These are phyloP conservation scores for Euphorbia lathyris DNA, from an alignment of 345 rosid species.

Conservation along the genomic window DNA sequence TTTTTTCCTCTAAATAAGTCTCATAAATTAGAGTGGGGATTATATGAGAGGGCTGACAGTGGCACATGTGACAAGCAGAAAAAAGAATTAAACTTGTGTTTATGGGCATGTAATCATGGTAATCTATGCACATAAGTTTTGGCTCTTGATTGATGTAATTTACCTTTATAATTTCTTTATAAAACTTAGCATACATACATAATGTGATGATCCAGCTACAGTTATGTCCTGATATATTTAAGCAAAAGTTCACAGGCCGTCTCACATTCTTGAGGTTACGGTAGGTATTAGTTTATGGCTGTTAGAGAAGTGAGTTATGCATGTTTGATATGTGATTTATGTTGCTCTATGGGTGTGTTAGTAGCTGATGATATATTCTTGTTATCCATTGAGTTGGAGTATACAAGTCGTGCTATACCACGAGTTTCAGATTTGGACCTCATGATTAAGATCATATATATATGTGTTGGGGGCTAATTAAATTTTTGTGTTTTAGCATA, in stretches of 20 bases:
- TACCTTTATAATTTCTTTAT: neutral
- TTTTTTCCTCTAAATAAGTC: neutral
- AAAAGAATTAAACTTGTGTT: neutral
- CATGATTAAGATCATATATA: neutral
- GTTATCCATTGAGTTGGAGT: neutral
- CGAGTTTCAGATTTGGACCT: neutral
- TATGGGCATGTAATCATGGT: neutral
- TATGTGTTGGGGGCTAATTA: too few relatives aligned
- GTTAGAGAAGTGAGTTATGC: neutral
- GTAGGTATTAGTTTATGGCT: neutral
- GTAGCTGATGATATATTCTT: neutral
- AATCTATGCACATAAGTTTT: neutral
- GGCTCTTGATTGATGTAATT: neutral
- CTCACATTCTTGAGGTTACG: neutral
- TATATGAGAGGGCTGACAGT: slow-evolving; percentile 5
- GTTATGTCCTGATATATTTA: neutral
- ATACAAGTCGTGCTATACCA: neutral
- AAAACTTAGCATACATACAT: neutral
- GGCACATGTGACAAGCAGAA: slow-evolving; percentile 5
- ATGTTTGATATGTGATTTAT: neutral
- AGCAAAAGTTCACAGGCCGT: neutral
- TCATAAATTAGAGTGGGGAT: neutral
- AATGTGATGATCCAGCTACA: neutral
- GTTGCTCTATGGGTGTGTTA: neutral
- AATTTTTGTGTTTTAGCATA: too few relatives aligned